A percentile compares a stretch with the other conserved stretches of the same genome.
Evolutionary conservation across 192 early-diverging fungal genomes (phyloP).

Genomic region (Kickxella alabastrina): DNA sequence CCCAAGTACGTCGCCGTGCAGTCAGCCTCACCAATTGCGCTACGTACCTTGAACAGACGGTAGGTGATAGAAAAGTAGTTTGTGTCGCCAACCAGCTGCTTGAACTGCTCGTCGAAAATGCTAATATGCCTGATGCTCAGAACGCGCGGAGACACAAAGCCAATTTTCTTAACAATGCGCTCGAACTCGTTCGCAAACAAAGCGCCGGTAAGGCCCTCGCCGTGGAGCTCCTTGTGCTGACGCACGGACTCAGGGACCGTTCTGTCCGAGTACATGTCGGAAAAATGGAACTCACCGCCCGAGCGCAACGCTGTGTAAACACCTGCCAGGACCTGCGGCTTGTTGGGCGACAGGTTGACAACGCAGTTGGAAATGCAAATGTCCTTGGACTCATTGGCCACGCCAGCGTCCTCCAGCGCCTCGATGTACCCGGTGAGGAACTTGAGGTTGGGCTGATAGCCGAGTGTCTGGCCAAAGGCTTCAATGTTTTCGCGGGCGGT

Average conservation of each 20-base stretch:
- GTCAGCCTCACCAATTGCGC: no score
- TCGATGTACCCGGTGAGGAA: slow-evolving; percentile 49
- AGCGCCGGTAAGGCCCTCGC: slow-evolving; percentile 44
- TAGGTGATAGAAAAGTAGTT: no score
- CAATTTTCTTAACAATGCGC: no score
- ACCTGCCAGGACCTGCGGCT: slow-evolving; percentile 30
- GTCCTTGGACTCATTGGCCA: slow-evolving; percentile 22
- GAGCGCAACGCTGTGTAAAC: slow-evolving; percentile 20
- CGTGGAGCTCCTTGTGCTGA: slow-evolving; percentile 30
- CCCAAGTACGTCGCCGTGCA: no score
- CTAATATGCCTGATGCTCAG: no score
- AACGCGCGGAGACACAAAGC: no score
- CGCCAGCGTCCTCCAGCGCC: slow-evolving; percentile 13
- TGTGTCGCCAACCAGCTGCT: slow-evolving; percentile 13
- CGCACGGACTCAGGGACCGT: slow-evolving; percentile 24
- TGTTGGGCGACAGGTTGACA: slow-evolving; percentile 50
- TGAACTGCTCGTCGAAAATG: slow-evolving; percentile 32
- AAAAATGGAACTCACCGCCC: slow-evolving; percentile 49
- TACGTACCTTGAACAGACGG: no score
- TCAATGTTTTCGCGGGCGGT: slow-evolving; percentile 18
- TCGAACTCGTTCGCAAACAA: no score
- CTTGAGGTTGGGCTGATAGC: slow-evolving; percentile 31
- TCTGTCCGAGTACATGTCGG: slow-evolving; percentile 42
- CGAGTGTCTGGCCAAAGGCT: slow-evolving; percentile 17
- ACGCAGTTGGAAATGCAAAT: slow-evolving; percentile 48